Evolutionary conservation across 2,329 filamentous ascomycete species (phyloP).

Genomic region (Fusarium sp.): DNA sequence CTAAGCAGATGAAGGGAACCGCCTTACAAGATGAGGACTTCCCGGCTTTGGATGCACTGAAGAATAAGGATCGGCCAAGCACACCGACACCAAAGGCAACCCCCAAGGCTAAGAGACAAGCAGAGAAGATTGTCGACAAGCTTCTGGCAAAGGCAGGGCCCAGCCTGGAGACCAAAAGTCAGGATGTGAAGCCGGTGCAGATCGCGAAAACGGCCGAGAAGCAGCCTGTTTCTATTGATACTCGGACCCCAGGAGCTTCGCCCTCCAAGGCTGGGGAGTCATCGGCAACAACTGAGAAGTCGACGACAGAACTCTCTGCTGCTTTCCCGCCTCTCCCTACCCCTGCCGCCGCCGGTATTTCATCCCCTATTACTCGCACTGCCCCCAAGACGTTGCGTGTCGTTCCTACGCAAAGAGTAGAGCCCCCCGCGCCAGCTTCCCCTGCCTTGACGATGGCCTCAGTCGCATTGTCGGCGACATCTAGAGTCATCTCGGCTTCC

Average conservation of each 20-base stretch:
- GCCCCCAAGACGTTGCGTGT: slow-evolving; percentile 77
- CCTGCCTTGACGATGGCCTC: slow-evolving; percentile 48
- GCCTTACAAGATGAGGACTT: slow-evolving; percentile 72
- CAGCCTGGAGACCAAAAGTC: slow-evolving; percentile 26
- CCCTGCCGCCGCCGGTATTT: slow-evolving; percentile 56
- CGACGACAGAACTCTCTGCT: slow-evolving; percentile 47
- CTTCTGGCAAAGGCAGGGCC: slow-evolving; percentile 36
- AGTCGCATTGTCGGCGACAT: slow-evolving; percentile 44
- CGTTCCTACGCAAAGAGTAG: slow-evolving; percentile 73
- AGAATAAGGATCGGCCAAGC: slow-evolving; percentile 49
- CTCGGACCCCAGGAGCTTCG: slow-evolving; percentile 58
- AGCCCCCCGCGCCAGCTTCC: slow-evolving; percentile 60
- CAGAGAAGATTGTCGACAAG: slow-evolving; percentile 47
- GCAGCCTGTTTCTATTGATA: slow-evolving; percentile 59
- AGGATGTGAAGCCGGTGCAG: slow-evolving; percentile 24
- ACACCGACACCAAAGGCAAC: slow-evolving; percentile 52
- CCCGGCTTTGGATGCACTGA: slow-evolving; percentile 65
- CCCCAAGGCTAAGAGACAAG: slow-evolving; percentile 48
- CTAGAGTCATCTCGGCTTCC: slow-evolving; percentile 47
- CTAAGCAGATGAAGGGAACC: slow-evolving; percentile 33
- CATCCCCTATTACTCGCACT: slow-evolving; percentile 63
- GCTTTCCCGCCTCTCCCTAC: slow-evolving; percentile 65
- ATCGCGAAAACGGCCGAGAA: slow-evolving; percentile 27
- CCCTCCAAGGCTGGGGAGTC: slow-evolving; percentile 47
- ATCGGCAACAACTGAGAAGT: slow-evolving; percentile 48